Conservation (phyloP, 2,329 filamentous ascomycete species). For the Aspergillus pseudoterreus region DNA sequence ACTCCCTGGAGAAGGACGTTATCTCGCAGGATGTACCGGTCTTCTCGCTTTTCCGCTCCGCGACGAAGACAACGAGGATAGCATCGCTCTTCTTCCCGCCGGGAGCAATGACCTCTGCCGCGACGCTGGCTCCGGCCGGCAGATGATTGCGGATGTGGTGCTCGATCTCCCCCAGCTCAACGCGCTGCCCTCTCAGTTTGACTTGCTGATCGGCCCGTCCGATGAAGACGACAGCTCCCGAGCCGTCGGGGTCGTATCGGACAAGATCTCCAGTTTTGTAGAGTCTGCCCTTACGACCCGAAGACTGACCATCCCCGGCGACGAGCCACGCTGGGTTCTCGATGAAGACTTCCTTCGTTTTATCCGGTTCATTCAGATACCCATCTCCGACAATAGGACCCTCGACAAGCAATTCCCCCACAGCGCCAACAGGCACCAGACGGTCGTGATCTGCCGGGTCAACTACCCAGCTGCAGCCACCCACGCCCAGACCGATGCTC, state of each 20-base stretch:
- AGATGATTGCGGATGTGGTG: slow-evolving; percentile 26
- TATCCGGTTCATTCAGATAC: slow-evolving; percentile 30
- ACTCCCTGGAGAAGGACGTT: slow-evolving; percentile 3
- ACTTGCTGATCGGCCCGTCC: slow-evolving; percentile 34
- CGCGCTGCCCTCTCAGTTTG: slow-evolving; percentile 33
- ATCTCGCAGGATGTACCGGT: slow-evolving; percentile 3
- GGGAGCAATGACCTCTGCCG: slow-evolving; percentile 35
- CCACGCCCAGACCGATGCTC: slow-evolving; percentile 9
- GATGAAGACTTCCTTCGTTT: slow-evolving; percentile 24
- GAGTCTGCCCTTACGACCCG: slow-evolving; percentile 10
- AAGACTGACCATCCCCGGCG: neutral
- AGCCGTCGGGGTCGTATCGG: slow-evolving; percentile 23
- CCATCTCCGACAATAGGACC: slow-evolving; percentile 39
- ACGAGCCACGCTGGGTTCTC: slow-evolving; percentile 19
- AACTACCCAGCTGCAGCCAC: slow-evolving; percentile 22
- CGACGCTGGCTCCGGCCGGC: slow-evolving; percentile 42
- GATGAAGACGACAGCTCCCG: slow-evolving; percentile 26
- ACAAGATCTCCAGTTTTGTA: slow-evolving; percentile 38
- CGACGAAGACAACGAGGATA: slow-evolving; percentile 46
- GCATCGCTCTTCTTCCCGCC: slow-evolving; percentile 32
- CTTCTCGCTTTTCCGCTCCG: slow-evolving; percentile 30
- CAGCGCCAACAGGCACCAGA: slow-evolving; percentile 10
- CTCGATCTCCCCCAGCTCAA: slow-evolving; percentile 35
- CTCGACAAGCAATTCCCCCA: slow-evolving; percentile 43
- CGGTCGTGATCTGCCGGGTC: slow-evolving; percentile 18